A percentile compares a stretch with the other conserved stretches of the same genome.
Conservation (phyloP, 306 rosid genomes). For the Glycine tomentella region DNA sequence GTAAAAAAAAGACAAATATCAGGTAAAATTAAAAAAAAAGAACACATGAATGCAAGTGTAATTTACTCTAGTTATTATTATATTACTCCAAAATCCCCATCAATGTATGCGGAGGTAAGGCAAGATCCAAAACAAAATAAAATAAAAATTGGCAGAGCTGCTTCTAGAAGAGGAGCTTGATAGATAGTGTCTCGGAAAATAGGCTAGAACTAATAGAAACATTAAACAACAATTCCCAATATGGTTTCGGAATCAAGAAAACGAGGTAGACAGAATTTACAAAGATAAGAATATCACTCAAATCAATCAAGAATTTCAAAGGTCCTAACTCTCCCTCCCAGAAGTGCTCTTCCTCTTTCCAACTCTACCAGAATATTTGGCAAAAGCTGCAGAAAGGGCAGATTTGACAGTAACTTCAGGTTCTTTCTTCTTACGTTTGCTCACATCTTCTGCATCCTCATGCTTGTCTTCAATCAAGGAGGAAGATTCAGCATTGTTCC, state of each 20-base stretch:
- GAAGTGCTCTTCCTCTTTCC: conserved; percentile 54
- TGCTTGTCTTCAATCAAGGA: conserved; percentile 55
- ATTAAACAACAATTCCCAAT: not conserved
- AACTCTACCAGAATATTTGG: conserved; percentile 69
- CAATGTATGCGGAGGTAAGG: conserved; percentile 10
- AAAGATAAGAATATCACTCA: conserved; percentile 23
- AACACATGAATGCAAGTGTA: too few relatives aligned
- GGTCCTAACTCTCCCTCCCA: too few relatives aligned
- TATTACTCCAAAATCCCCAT: not conserved
- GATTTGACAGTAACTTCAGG: conserved; percentile 71
- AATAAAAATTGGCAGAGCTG: not conserved
- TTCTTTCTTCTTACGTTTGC: conserved; percentile 63
- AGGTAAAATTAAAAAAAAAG: too few relatives aligned
- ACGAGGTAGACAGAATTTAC: conserved; percentile 9
- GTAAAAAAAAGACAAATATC: too few relatives aligned
- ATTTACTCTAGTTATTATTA: too few relatives aligned
- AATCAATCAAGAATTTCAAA: not conserved
- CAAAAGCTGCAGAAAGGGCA: conserved; percentile 87
- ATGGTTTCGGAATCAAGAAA: conserved; percentile 2
- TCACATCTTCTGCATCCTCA: conserved; percentile 49
- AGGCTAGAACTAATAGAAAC: conserved; percentile 12
- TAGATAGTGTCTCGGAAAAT: conserved; percentile 10
- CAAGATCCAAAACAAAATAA: conserved; percentile 15
- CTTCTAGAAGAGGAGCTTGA: conserved; percentile 18
- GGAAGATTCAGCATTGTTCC: conserved; percentile 56